Evolutionary conservation across 768 basidiomycete genomes (phyloP).

Genomic region (Russula sp.): DNA sequence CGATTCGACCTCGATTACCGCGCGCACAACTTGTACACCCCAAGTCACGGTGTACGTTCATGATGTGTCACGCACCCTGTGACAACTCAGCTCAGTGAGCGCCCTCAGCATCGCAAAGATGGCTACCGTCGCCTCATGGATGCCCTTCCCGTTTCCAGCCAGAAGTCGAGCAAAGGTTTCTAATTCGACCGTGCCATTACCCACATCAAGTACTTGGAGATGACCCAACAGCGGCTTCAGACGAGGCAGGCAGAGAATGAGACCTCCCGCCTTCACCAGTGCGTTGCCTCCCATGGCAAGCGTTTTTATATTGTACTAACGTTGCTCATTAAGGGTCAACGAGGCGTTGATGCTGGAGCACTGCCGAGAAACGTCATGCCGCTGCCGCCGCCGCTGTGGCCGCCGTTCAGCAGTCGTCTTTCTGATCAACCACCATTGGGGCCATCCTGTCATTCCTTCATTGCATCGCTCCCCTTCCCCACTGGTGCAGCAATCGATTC

Average conservation of each 20-base stretch:
- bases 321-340: slow-evolving; percentile 54
- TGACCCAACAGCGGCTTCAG: slow-evolving; percentile 71
- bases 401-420: slow-evolving; percentile 46
- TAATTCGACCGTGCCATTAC: slow-evolving; percentile 82
- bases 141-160: slow-evolving; percentile 83
- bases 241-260: slow-evolving; percentile 74
- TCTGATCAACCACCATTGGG: slow-evolving; percentile 41
- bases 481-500: no score
- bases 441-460: slow-evolving; percentile 1
- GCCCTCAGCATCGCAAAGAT: no score
- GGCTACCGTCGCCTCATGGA: slow-evolving; percentile 90
- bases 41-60: no score
- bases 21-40: no score
- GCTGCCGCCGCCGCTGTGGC: slow-evolving; percentile 55
- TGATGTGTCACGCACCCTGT: no score
- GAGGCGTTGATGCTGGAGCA: slow-evolving; percentile 87
- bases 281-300: slow-evolving; percentile 29
- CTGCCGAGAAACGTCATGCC: slow-evolving; percentile 68
- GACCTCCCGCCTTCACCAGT: slow-evolving; percentile 72
- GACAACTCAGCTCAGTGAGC: no score
- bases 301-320: slow-evolving; percentile 15
- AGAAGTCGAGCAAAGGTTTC: slow-evolving; percentile 93
- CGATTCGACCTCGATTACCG: no score
- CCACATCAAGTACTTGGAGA: slow-evolving; percentile 85
- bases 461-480: not conserved